A percentile compares a stretch with the other conserved stretches of the same genome.
Conservation (phyloP, 805 yeast species). For the Kuraishia molischiana region DNA sequence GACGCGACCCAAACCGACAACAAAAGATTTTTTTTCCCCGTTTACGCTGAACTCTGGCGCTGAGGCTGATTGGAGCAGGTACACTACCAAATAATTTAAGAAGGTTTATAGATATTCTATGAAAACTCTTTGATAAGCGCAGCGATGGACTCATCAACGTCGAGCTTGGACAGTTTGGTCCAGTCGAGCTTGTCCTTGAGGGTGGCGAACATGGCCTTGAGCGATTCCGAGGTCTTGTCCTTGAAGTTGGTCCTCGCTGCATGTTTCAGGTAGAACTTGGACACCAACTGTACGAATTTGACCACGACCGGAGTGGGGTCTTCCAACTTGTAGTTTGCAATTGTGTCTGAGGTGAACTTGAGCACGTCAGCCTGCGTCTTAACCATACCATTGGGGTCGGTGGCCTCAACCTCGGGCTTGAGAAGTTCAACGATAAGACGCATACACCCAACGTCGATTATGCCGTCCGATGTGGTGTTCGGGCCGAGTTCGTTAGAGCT, state of each 20-base stretch:
- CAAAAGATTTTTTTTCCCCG: no score
- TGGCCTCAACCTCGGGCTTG: slow-evolving; percentile 50
- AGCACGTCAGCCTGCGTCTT: slow-evolving; percentile 62
- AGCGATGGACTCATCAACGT: slow-evolving; percentile 16
- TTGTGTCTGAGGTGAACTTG: slow-evolving; percentile 49
- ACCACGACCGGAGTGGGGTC: slow-evolving; percentile 14
- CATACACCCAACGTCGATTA: slow-evolving; percentile 67
- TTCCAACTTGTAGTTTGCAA: slow-evolving; percentile 21
- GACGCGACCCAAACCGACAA: no score
- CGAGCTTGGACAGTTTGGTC: slow-evolving; percentile 11
- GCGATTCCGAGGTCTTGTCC: slow-evolving; percentile 22
- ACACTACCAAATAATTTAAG: no score
- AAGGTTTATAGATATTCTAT: no score
- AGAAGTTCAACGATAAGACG: slow-evolving; percentile 62
- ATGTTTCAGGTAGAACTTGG: slow-evolving; percentile 16
- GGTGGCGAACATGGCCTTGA: slow-evolving; percentile 22
- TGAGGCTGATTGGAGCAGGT: no score
- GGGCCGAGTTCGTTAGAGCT: slow-evolving; percentile 26
- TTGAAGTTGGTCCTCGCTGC: slow-evolving; percentile 13
- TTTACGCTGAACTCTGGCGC: no score
- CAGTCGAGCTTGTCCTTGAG: slow-evolving; percentile 14
- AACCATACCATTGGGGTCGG: slow-evolving; percentile 55
- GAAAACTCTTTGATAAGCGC: slow-evolving; percentile 8
- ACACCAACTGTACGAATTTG: slow-evolving; percentile 15
- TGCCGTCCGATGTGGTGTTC: slow-evolving; percentile 35